Base-by-base conservation (phyloP, 2,329 filamentous ascomycete genomes). In the Nigrospora osmanthi region DNA sequence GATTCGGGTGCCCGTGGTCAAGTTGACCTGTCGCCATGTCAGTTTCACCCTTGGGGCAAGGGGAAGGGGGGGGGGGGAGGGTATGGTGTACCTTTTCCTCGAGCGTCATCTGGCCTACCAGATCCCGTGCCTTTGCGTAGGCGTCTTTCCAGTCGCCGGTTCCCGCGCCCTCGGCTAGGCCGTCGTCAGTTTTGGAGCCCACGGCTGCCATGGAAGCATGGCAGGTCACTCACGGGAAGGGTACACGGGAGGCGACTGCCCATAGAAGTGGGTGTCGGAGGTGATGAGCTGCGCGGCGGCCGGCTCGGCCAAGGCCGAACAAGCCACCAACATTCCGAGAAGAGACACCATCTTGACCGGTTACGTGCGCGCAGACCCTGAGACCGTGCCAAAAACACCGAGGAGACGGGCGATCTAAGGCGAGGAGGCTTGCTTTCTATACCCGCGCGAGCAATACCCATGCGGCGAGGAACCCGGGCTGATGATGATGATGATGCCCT, bases 201-300 rank as follows among this genome's bases (percentile, higher is more conserved):
- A 13, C 12, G n/a, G 12, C 16, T 35, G 34, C 17, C 23, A 11
- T 34, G 15, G 16, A 15, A 6, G 30, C 30, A 13, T 11, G 15
- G n/a, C n/a, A n/a, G n/a, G 17, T 37, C 31, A 63, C 72, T 58
- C 52, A 76, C 72, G 73, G 7, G 73, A 71, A 6, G 73, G 73
- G 51, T 76, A 75, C 0, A 77, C 68, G 0, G 70, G 64, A 31
- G 70, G 70, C 11, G 72, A 76, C 50, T 68, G 60, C 31, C 73
- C 73, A 46, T 75, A 75, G 43, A 78, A 77, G 46, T 64, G 62
- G 0, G 57, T 49, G 51, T 77, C 70, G 35, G 64, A 59, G 4
- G 54, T 62, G 43, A 75, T 68, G 23, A 59, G 33, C 33, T 42
- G 39, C 12, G 30, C 39, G 14, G 15, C 39, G 15, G 39, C 31